Evolutionary conservation across 1,139 yeast genomes (phyloP).

Genomic region (Pneumocystis canis): DNA sequence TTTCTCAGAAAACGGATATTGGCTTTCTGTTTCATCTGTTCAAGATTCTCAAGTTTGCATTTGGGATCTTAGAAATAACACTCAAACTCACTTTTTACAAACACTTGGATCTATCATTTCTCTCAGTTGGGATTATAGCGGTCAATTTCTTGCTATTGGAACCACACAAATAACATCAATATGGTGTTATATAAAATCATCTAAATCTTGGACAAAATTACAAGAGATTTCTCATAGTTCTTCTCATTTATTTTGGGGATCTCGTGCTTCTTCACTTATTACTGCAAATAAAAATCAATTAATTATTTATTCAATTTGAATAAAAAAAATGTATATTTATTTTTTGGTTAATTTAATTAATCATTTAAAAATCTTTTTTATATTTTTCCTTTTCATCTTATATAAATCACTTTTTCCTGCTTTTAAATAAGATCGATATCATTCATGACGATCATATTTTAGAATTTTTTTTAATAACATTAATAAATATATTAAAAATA

Average conservation of each 20-base stretch:
- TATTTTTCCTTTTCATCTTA: background rate
- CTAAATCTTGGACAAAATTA: slow-evolving; percentile 8
- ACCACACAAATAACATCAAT: slow-evolving; percentile 8
- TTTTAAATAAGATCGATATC: too few relatives aligned
- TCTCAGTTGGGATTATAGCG: slow-evolving; percentile 35
- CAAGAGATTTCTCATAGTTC: slow-evolving; percentile 1
- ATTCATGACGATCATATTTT: too few relatives aligned
- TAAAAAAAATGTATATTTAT: background rate
- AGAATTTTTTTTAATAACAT: background rate
- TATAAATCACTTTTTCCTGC: too few relatives aligned
- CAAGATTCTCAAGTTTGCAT: slow-evolving; percentile 11
- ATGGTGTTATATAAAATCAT: slow-evolving; percentile 7
- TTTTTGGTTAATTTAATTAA: too few relatives aligned
- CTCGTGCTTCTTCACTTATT: background rate
- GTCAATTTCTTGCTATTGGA: slow-evolving; percentile 22
- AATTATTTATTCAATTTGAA: background rate
- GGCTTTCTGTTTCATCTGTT: slow-evolving; percentile 32
- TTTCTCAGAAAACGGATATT: slow-evolving; percentile 60
- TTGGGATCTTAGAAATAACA: slow-evolving; percentile 19
- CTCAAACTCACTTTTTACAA: slow-evolving; percentile 19
- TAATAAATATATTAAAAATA: background rate
- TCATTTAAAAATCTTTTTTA: background rate
- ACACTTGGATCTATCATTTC: slow-evolving; percentile 15
- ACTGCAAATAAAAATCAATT: background rate
- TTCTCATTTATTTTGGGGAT: slow-evolving; percentile 6